Evolutionary conservation across 768 basidiomycete species (phyloP).

Genomic region (Tulasnella sp.): DNA sequence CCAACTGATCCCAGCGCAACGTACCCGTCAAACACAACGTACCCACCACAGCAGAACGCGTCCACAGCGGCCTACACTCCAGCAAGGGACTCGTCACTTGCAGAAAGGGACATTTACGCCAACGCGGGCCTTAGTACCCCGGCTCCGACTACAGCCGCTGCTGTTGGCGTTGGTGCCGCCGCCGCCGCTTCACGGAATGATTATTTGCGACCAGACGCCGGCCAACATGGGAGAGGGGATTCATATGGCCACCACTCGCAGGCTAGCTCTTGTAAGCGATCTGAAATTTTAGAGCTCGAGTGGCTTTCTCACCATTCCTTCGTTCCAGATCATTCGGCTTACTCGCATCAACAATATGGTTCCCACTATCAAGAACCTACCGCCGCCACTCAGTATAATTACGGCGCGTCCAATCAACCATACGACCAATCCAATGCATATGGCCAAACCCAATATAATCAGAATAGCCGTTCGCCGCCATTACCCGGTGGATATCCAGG

Average conservation of each 20-base stretch:
- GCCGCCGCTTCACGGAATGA: conserved; percentile 15
- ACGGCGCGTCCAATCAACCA: neutral
- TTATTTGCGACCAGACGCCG: conserved; percentile 28
- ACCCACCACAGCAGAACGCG: conserved; percentile 43
- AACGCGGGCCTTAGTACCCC: neutral
- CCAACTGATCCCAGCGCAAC: neutral
- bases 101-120: conserved; percentile 13
- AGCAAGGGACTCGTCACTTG: conserved; percentile 26
- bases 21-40: neutral
- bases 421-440: neutral
- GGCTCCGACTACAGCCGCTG: conserved; percentile 16
- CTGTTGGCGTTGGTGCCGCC: conserved; percentile 17
- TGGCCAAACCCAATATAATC: neutral
- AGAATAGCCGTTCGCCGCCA: conserved; percentile 1
- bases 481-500: neutral
- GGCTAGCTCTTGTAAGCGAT: conserved; percentile 53
- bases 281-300: neutral
- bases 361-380: conserved; percentile 15
- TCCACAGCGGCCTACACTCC: conserved; percentile 40
- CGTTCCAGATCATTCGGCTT: conserved; percentile 52
- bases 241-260: conserved; percentile 37
- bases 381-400: conserved; percentile 1
- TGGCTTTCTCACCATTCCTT: conserved; percentile 6
- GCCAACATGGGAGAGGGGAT: conserved; percentile 32
- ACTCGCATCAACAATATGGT: conserved; percentile 13